phyloP scores from a whole-genome alignment of 306 rosid genomes.

The Quercus wislizeni region DNA sequence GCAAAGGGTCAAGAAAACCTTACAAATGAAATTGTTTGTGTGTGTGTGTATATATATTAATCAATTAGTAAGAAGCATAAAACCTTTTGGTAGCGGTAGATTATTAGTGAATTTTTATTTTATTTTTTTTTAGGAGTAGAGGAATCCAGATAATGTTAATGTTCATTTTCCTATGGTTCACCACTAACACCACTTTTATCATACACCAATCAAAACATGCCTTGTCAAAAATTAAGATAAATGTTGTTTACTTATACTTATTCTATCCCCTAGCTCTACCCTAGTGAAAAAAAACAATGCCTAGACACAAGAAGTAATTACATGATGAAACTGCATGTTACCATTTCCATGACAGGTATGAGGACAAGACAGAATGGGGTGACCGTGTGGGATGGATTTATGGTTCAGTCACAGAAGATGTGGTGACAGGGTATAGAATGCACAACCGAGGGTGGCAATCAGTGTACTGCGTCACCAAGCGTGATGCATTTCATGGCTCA shows the following conservation, averaged over 20 bases:
- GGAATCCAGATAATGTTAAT: too few relatives aligned
- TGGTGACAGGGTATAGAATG: constrained; percentile 55
- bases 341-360: constrained; percentile 28
- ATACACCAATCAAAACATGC: too few relatives aligned
- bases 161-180: too few relatives aligned
- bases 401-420: constrained; percentile 59
- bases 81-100: neutral
- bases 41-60: too few relatives aligned
- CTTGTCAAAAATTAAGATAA: too few relatives aligned
- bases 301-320: neutral
- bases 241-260: too few relatives aligned
- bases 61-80: too few relatives aligned
- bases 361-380: constrained; percentile 67
- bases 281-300: too few relatives aligned
- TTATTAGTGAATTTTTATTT: neutral
- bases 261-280: too few relatives aligned
- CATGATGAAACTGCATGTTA: neutral
- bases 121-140: neutral
- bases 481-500: constrained; percentile 52
- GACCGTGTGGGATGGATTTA: constrained; percentile 61
- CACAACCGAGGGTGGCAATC: constrained; percentile 66
- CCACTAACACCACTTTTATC: too few relatives aligned
- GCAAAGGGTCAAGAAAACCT: too few relatives aligned
- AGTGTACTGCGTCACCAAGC: constrained; percentile 47
- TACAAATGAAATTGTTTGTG: too few relatives aligned